Conservation (phyloP, 768 basidiomycete species). For the Pholiota conissans region DNA sequence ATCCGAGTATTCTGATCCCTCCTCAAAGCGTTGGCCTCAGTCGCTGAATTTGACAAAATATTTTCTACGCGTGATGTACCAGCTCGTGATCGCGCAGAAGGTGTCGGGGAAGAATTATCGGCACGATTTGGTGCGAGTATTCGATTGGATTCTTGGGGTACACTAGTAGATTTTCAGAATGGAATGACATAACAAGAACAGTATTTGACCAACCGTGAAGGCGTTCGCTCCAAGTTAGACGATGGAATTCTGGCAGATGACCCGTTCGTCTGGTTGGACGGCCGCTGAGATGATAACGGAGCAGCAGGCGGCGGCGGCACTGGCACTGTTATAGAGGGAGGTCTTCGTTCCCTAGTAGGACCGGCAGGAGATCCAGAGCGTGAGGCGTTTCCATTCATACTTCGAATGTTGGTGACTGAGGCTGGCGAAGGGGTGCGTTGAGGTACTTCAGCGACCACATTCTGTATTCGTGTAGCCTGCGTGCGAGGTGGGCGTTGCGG, state of each 20-base stretch:
- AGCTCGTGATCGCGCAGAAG: constrained; percentile 27
- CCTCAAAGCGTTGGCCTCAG: constrained; percentile 39
- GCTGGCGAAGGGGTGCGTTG: constrained; percentile 17
- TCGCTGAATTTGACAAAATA: constrained; percentile 20
- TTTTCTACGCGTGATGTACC: constrained; percentile 26
- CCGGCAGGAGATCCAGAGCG: constrained; percentile 24
- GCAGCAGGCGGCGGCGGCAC: constrained; percentile 27
- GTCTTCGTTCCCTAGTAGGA: constrained; percentile 22
- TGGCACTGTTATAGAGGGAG: constrained; percentile 36
- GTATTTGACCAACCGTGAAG: constrained; percentile 16
- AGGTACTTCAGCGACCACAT: constrained; percentile 5
- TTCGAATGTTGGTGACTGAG: constrained; percentile 9
- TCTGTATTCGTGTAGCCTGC: constrained; percentile 16
- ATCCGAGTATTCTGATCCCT: constrained; percentile 70
- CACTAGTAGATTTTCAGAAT: constrained; percentile 3
- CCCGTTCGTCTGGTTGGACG: constrained; percentile 46
- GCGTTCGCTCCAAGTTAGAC: constrained; percentile 18
- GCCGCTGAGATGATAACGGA: constrained; percentile 26
- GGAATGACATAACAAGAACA: neutral
- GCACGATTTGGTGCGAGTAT: constrained; percentile 9
- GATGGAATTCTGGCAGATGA: constrained; percentile 34
- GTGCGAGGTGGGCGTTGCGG: constrained; percentile 6
- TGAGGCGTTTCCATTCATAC: constrained; percentile 14
- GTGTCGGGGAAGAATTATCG: constrained; percentile 17
- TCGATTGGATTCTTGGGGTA: constrained; percentile 20